Conservation (phyloP, 2,329 filamentous ascomycete species). For the Pseudopyrenochaeta lycopersici region DNA sequence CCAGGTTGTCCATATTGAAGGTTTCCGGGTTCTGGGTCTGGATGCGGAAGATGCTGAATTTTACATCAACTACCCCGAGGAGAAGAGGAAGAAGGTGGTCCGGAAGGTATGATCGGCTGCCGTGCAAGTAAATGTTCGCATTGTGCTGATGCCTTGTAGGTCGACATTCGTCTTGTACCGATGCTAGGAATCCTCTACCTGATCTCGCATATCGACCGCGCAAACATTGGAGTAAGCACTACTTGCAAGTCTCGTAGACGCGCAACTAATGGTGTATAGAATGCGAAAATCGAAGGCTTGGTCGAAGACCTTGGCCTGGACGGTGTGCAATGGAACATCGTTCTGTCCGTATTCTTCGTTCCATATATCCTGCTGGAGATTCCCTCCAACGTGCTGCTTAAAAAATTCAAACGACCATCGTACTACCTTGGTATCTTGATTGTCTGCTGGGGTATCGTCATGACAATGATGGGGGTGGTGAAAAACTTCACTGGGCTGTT, state of each 20-base stretch:
- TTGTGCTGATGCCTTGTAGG: slow-evolving; percentile 4
- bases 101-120: slow-evolving; percentile 21
- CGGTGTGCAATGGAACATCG: slow-evolving; percentile 70
- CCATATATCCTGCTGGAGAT: slow-evolving; percentile 49
- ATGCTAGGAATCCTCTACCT: slow-evolving; percentile 55
- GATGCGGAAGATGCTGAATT: slow-evolving; percentile 31
- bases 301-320: slow-evolving; percentile 28
- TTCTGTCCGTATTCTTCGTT: slow-evolving; percentile 68
- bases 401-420: slow-evolving; percentile 37
- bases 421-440: slow-evolving; percentile 43
- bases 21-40: slow-evolving; percentile 35
- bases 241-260: not conserved
- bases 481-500: slow-evolving; percentile 29
- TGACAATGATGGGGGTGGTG: slow-evolving; percentile 36
- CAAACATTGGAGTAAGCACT: slow-evolving; percentile 64
- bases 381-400: slow-evolving; percentile 55
- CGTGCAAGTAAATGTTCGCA: not conserved
- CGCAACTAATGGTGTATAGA: slow-evolving; percentile 29
- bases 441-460: slow-evolving; percentile 33
- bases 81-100: slow-evolving; percentile 55
- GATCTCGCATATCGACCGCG: slow-evolving; percentile 63
- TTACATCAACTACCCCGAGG: slow-evolving; percentile 47
- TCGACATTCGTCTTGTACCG: slow-evolving; percentile 43
- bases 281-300: slow-evolving; percentile 51
- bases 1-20: slow-evolving; percentile 36